Conservation (phyloP, 768 basidiomycete genomes). For the Amanita pseudoporphyria region DNA sequence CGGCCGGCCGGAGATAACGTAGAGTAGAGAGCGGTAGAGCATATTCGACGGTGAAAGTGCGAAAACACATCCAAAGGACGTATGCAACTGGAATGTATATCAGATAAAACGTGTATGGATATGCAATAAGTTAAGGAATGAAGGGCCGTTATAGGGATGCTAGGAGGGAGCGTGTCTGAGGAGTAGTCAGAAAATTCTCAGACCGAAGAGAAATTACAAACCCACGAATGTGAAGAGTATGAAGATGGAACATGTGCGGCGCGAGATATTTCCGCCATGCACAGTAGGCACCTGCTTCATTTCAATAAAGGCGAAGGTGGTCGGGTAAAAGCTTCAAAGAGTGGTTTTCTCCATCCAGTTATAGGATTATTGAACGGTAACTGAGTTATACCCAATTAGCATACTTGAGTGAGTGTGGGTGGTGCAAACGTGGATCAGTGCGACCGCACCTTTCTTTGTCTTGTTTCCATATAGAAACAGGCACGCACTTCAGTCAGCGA, state of each 20-base stretch:
- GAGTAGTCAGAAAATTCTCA: not conserved
- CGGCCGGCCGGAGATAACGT: not conserved
- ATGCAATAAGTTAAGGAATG: not conserved
- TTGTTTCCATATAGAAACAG: not conserved
- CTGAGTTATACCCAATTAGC: conserved; percentile 3
- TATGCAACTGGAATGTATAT: not conserved
- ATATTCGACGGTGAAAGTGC: not conserved
- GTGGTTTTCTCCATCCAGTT: not conserved
- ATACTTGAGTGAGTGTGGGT: not conserved
- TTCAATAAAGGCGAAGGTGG: not conserved
- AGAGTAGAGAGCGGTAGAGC: not conserved
- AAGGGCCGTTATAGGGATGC: no score
- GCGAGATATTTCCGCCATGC: not conserved
- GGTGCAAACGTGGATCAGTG: not conserved
- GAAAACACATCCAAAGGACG: not conserved
- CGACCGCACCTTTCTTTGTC: not conserved
- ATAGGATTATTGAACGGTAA: not conserved
- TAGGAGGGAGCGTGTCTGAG: not conserved
- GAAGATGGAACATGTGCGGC: not conserved
- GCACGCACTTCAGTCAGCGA: not conserved
- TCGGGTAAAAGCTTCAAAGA: not conserved
- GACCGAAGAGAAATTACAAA: not conserved
- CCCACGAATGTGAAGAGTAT: not conserved
- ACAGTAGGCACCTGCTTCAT: not conserved
- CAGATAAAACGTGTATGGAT: not conserved